Conservation (phyloP, 345 rosid genomes). For the Litchi chinensis region DNA sequence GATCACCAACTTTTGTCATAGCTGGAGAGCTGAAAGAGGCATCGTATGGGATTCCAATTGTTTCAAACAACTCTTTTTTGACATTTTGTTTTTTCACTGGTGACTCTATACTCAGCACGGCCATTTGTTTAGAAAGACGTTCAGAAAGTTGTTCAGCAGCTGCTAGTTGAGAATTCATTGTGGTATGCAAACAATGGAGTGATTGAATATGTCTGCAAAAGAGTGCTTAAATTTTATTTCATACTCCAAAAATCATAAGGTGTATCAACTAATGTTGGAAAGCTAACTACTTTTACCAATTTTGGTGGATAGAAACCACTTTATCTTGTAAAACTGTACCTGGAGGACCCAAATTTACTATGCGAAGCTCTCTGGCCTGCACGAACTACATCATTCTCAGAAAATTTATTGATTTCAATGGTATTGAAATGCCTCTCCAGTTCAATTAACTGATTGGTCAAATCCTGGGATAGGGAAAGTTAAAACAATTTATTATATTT, state of each 20-base stretch:
- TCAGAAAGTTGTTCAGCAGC: slow-evolving; percentile 92
- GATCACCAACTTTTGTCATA: slow-evolving; percentile 42
- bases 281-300: neutral
- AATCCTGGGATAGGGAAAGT: slow-evolving; percentile 54
- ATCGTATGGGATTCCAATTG: slow-evolving; percentile 84
- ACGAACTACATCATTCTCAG: slow-evolving; percentile 52
- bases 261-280: neutral
- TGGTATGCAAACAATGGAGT: slow-evolving; percentile 71
- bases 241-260: slow-evolving; percentile 8
- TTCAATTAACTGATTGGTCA: slow-evolving; percentile 81
- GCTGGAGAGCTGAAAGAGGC: slow-evolving; percentile 77
- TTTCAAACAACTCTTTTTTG: slow-evolving; percentile 83
- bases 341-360: slow-evolving; percentile 58
- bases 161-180: slow-evolving; percentile 73
- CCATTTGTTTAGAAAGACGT: slow-evolving; percentile 85
- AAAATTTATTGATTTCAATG: slow-evolving; percentile 79
- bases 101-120: slow-evolving; percentile 64
- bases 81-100: slow-evolving; percentile 63
- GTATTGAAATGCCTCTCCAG: slow-evolving; percentile 88
- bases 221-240: slow-evolving; percentile 23
- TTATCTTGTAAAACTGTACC: slow-evolving; percentile 44
- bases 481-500: slow-evolving; percentile 16
- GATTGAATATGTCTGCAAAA: slow-evolving; percentile 66
- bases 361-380: slow-evolving; percentile 50
- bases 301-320: slow-evolving; percentile 3